Evolutionary conservation across 2,329 filamentous ascomycete species (phyloP).

Genomic region (Fusarium concolor): DNA sequence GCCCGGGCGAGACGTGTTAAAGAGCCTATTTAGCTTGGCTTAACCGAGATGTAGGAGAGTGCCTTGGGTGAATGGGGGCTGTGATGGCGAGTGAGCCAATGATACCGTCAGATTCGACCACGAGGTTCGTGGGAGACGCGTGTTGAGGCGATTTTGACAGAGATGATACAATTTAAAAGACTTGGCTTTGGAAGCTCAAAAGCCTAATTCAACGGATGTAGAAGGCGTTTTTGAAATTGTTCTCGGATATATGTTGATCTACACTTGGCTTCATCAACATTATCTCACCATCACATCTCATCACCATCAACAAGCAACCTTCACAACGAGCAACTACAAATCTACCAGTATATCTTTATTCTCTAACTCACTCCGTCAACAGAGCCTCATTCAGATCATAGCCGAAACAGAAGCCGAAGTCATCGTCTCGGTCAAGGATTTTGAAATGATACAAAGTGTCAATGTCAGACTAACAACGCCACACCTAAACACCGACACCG

Average conservation of each 20-base stretch:
- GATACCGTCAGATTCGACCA: conserved; percentile 28
- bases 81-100: conserved; percentile 34
- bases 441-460: not conserved
- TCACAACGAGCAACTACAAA: not conserved
- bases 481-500: not conserved
- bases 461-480: conserved; percentile 8
- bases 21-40: not conserved
- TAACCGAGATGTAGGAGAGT: conserved; percentile 7
- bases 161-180: not conserved
- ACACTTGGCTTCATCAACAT: not conserved
- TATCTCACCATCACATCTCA: not conserved
- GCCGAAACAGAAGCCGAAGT: not conserved
- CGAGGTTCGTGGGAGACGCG: conserved; percentile 33
- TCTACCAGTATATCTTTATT: not conserved
- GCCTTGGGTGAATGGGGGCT: not conserved
- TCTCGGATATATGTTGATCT: not conserved
- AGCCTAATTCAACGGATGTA: not conserved
- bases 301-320: not conserved
- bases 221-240: not conserved
- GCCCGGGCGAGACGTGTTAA: not conserved
- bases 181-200: not conserved
- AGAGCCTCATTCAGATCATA: not conserved
- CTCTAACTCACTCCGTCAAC: too few species aligned
- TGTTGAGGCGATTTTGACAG: not conserved
- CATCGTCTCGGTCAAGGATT: not conserved